Base-by-base conservation (phyloP, 768 basidiomycete genomes). In the Tricholoma matsutake region DNA sequence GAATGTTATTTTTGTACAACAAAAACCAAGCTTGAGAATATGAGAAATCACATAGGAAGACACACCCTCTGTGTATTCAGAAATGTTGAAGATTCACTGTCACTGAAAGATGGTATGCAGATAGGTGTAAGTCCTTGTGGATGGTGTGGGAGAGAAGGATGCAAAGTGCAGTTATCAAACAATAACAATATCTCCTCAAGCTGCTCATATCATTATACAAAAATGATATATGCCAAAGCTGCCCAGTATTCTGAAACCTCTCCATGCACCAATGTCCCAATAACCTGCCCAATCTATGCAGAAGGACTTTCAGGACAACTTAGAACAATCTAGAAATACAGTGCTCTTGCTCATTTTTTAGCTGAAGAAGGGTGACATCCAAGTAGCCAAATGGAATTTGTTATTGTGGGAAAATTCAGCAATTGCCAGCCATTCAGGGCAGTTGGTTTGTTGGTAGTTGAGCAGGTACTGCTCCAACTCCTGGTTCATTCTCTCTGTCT, bases 251-350 rank as follows among this genome's bases (percentile, higher is more conserved):
- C 53, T 2, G 16, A 32, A n/a, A n/a, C n/a, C n/a, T n/a, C n/a
- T n/a, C n/a, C n/a, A n/a, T n/a, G n/a, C n/a, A n/a, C n/a, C n/a
- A 16, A 54, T 54, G 25, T 54, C 18, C 53, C 53, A 31, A 31
- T 54, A 28, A 31, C 34, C 31, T 54, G 53, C 13, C 53, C 53
- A 16, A 54, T 54, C 22, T 54, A 32, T 20, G 32, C 29, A 16
- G 18, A 18, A 7, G 35, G 25, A 11, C 25, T 31, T n/a, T 34
- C 25, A 28, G 52, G 52, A 54, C 52, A 54, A 54, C 52, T 1
- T n/a, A 54, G 34, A 54, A 28, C 52, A 54, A 31, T 54, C 28
- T 54, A 28, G 52, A 54, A 54, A 54, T 54, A 54, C 52, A 54
- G 32, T 54, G 22, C 29, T n/a, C 53, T 54, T 18, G 20, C 18